Percentiles rank a stretch among this genome's conserved stretches.
phyloP scores from a whole-genome alignment of 768 basidiomycete genomes.

The Phaeotremella skinneri region DNA sequence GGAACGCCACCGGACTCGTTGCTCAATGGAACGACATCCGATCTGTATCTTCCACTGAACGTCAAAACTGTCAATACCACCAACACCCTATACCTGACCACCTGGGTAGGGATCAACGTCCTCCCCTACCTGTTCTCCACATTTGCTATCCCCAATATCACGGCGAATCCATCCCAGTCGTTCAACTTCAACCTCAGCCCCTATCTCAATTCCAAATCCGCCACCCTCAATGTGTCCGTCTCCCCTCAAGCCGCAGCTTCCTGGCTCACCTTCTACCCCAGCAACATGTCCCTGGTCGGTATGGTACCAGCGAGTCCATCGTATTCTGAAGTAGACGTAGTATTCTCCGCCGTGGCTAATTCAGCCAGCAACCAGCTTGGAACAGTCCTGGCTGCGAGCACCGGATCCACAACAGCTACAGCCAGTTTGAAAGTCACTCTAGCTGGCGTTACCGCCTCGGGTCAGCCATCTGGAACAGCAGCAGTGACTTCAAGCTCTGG shows the following conservation, averaged over 20 bases:
- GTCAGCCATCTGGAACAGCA: conserved; percentile 28
- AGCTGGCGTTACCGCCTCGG: conserved; percentile 21
- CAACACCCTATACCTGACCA: conserved; percentile 49
- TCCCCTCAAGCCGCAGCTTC: conserved; percentile 34
- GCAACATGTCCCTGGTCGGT: conserved; percentile 37
- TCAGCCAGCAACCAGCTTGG: not conserved
- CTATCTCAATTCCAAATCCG: conserved; percentile 59
- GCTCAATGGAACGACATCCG: conserved; percentile 40
- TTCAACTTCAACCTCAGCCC: conserved; percentile 60
- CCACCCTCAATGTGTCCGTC: conserved; percentile 24
- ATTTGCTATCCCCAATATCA: conserved; percentile 60
- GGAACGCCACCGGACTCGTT: conserved; percentile 62
- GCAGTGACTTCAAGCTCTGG: conserved; percentile 14
- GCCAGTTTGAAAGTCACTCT: conserved; percentile 27
- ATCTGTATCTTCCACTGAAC: conserved; percentile 57
- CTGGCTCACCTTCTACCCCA: conserved; percentile 42
- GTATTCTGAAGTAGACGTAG: conserved; percentile 34
- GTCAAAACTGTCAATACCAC: conserved; percentile 68
- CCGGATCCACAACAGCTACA: conserved; percentile 22
- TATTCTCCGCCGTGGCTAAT: conserved; percentile 22
- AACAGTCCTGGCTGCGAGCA: conserved; percentile 21
- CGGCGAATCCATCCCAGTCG: conserved; percentile 57
- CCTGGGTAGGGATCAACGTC: conserved; percentile 60
- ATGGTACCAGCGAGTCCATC: conserved; percentile 27
- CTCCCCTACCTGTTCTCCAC: conserved; percentile 71